Percentiles rank a stretch among this genome's conserved stretches.
phyloP scores from a whole-genome alignment of 257 asterid species.

The Petunia axillaris region DNA sequence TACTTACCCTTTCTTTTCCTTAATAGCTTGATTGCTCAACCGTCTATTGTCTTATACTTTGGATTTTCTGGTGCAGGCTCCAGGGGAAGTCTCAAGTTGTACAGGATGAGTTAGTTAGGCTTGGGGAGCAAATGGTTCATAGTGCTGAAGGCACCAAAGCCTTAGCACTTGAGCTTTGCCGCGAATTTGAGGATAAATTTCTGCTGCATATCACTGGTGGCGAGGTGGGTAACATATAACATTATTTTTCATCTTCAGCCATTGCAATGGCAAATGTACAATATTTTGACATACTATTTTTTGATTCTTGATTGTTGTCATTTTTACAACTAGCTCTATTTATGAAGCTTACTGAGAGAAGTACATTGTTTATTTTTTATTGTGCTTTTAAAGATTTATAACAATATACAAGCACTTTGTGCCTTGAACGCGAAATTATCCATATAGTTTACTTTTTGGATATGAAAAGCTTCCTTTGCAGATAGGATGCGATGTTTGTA shows the following conservation, averaged over 20 bases:
- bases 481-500: neutral
- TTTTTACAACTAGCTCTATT: slow-evolving; percentile 12
- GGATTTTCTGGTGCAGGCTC: slow-evolving; percentile 59
- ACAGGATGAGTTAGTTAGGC: slow-evolving; percentile 89
- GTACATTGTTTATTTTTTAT: neutral
- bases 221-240: slow-evolving; percentile 54
- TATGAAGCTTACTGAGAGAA: neutral
- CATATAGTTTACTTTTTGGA: neutral
- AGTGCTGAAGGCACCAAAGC: slow-evolving; percentile 96
- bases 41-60: slow-evolving; percentile 22
- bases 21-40: slow-evolving; percentile 16
- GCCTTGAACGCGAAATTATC: neutral
- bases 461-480: neutral
- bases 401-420: neutral
- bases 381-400: neutral
- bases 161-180: slow-evolving; percentile 96
- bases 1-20: neutral
- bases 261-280: neutral
- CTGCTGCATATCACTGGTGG: slow-evolving; percentile 93
- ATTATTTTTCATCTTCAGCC: slow-evolving; percentile 14
- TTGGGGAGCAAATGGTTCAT: slow-evolving; percentile 92
- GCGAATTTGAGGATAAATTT: slow-evolving; percentile 99
- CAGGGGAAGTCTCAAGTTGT: slow-evolving; percentile 96
- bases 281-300: neutral
- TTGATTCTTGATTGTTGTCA: neutral